Conservation (phyloP, 2,329 filamentous ascomycete species). For the Decorospora gaudefroyi region DNA sequence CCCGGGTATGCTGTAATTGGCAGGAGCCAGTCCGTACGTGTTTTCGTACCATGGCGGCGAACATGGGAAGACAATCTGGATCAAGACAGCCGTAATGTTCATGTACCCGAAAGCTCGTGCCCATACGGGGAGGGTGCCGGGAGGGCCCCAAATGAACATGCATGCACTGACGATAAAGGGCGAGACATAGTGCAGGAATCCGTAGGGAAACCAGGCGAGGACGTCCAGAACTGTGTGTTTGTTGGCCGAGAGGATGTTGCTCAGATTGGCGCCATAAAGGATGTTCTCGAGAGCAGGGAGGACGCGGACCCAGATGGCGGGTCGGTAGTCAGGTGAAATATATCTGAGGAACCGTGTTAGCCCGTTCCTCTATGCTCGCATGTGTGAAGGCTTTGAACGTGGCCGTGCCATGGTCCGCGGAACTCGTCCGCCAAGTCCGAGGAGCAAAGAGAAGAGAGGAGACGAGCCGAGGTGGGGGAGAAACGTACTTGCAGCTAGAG, state of each 20-base stretch:
- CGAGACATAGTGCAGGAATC: conserved; percentile 84
- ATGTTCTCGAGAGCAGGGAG: conserved; percentile 95
- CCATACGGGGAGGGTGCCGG: conserved; percentile 81
- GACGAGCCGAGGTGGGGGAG: conserved; percentile 1
- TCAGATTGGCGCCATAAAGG: conserved; percentile 91
- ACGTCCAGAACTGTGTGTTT: conserved; percentile 82
- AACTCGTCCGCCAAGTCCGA: not conserved
- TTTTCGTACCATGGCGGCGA: conserved; percentile 98
- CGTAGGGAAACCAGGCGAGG: conserved; percentile 91
- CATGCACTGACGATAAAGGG: conserved; percentile 77
- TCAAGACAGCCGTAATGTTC: conserved; percentile 83
- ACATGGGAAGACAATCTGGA: conserved; percentile 89
- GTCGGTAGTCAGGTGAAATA: conserved; percentile 84
- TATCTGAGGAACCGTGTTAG: conserved; percentile 63
- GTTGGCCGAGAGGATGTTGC: conserved; percentile 91
- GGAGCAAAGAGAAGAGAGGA: too few relatives aligned
- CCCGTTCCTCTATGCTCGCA: conserved; percentile 9
- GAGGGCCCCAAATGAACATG: conserved; percentile 87
- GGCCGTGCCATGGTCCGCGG: too few relatives aligned
- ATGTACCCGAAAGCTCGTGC: conserved; percentile 90
- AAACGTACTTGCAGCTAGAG: conserved; percentile 84
- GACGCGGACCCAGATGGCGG: conserved; percentile 93
- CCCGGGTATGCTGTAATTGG: conserved; percentile 88
- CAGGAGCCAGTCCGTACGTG: conserved; percentile 84
- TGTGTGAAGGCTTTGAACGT: too few relatives aligned